Conservation (phyloP, 345 rosid genomes). For the Melaleuca quinquenervia region DNA sequence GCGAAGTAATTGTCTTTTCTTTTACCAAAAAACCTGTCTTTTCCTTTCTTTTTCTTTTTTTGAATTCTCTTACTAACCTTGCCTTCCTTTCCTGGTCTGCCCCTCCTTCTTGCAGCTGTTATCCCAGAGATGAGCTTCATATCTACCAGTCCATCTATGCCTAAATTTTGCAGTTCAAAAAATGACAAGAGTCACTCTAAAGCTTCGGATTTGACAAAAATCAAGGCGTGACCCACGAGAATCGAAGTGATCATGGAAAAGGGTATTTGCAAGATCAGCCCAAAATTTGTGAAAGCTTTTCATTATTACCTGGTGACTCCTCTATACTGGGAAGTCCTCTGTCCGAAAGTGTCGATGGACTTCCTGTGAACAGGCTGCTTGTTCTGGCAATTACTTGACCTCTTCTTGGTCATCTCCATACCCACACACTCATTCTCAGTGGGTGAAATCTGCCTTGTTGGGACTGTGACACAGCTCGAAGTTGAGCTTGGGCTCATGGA, state of each 20-base stretch:
- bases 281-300: not conserved
- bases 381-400: conserved; percentile 22
- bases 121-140: conserved; percentile 88
- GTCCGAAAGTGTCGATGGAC: conserved; percentile 79
- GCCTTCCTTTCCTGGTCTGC: conserved; percentile 88
- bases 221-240: not conserved
- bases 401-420: conserved; percentile 45
- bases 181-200: not conserved
- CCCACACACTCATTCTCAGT: conserved; percentile 18
- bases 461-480: conserved; percentile 29
- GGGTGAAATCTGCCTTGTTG: conserved; percentile 14
- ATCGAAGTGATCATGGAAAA: not conserved
- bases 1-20: not conserved
- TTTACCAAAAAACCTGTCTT: too few species aligned
- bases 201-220: not conserved
- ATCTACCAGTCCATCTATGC: conserved; percentile 84
- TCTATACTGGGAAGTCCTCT: conserved; percentile 80
- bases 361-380: conserved; percentile 73
- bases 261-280: not conserved
- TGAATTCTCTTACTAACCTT: conserved; percentile 36
- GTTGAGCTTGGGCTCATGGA: conserved; percentile 49
- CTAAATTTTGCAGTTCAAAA: conserved; percentile 12
- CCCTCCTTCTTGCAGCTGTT: conserved; percentile 89
- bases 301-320: conserved; percentile 64
- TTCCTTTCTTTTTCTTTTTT: not conserved